Evolutionary conservation across 176 grass and related monocot genomes (phyloP).

Genomic region (Ensete glaucum): DNA sequence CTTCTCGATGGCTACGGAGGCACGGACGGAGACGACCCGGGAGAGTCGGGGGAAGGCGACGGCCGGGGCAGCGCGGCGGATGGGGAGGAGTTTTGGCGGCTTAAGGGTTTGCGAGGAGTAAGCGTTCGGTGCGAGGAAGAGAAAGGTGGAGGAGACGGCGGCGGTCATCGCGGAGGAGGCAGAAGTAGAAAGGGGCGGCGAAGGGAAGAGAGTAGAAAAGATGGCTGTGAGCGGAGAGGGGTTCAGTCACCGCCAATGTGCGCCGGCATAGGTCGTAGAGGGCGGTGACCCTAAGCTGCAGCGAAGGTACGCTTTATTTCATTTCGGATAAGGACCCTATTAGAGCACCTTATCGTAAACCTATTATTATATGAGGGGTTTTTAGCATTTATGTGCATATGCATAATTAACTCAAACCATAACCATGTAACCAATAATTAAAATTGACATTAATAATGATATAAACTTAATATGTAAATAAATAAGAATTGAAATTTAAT

Average conservation of each 20-base stretch:
- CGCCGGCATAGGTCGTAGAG: constrained; percentile 15
- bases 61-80: neutral
- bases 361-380: too few species aligned
- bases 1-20: constrained; percentile 86
- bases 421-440: too few species aligned
- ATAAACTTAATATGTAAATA: too few species aligned
- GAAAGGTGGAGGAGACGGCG: constrained; percentile 20
- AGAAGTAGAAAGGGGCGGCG: constrained; percentile 15
- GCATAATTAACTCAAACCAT: too few species aligned
- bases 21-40: constrained; percentile 27
- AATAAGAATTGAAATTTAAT: too few species aligned
- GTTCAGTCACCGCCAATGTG: constrained; percentile 23
- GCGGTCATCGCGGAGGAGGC: neutral
- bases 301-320: neutral
- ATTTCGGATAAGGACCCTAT: constrained; percentile 26
- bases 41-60: neutral
- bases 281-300: constrained; percentile 2
- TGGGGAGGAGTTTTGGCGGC: neutral
- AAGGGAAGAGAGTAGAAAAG: neutral
- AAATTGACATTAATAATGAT: too few species aligned
- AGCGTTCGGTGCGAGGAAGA: constrained; percentile 9
- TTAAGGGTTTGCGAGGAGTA: constrained; percentile 6
- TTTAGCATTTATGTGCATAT: too few species aligned
- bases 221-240: neutral
- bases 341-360: neutral